Percentiles rank a stretch among this genome's conserved stretches.
These are phyloP conservation scores for Naganishia friedmannii DNA, from an alignment of 768 basidiomycete genomes.

Conservation along the genomic window DNA sequence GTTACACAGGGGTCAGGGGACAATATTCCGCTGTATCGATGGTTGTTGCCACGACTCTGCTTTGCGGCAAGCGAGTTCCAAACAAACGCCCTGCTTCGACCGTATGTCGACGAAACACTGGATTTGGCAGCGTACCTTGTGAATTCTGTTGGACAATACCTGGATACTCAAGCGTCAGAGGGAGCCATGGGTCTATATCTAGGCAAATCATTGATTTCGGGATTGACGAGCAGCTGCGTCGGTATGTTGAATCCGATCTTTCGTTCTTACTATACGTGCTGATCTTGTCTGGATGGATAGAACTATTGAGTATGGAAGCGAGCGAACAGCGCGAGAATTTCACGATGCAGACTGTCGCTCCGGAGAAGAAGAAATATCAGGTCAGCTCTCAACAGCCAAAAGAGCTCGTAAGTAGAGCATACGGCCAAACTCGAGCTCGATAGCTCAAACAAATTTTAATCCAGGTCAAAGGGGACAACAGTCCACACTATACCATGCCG, in stretches of 20 bases:
- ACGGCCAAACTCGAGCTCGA: too few species aligned
- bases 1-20: constrained; percentile 8
- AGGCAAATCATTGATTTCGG: constrained; percentile 25
- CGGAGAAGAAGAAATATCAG: constrained; percentile 4
- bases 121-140: constrained; percentile 25
- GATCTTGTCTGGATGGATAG: neutral
- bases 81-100: neutral
- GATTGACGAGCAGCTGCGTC: constrained; percentile 29
- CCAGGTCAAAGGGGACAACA: constrained; percentile 17
- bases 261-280: neutral
- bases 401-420: neutral
- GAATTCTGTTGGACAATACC: constrained; percentile 28
- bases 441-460: neutral
- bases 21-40: constrained; percentile 41
- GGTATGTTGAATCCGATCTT: constrained; percentile 16
- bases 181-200: constrained; percentile 27
- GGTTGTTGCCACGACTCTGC: constrained; percentile 39
- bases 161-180: constrained; percentile 29
- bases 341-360: constrained; percentile 20
- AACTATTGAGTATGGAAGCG: constrained; percentile 23
- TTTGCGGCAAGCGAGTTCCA: constrained; percentile 21
- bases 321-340: neutral
- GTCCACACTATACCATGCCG: constrained; percentile 19
- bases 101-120: constrained; percentile 27
- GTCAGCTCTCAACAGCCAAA: constrained; percentile 3